These are phyloP conservation scores for Tetrahymena malaccensis DNA, from an alignment of 73 alveolate species.

Conservation along the genomic window DNA sequence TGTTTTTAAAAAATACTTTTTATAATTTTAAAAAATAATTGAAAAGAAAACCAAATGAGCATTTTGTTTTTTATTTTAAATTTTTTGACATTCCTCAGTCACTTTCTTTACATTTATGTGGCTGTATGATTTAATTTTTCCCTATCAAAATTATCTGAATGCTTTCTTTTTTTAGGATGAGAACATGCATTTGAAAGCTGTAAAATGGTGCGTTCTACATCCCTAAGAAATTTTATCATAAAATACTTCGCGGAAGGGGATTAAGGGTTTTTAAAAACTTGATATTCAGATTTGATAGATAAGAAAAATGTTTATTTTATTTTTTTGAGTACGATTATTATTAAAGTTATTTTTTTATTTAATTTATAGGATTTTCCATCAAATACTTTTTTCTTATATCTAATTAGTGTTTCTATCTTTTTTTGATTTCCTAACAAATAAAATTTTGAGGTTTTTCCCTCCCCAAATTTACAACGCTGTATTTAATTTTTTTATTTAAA, in stretches of 20 bases:
- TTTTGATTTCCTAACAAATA: too few species aligned
- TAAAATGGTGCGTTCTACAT: not conserved
- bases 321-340: too few species aligned
- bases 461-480: too few species aligned
- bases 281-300: not conserved
- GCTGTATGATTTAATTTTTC: not conserved
- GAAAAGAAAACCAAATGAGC: not conserved
- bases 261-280: not conserved
- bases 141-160: not conserved
- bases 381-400: not conserved
- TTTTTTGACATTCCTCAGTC: not conserved
- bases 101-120: not conserved
- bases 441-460: too few species aligned
- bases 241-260: not conserved
- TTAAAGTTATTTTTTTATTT: not conserved
- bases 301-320: too few species aligned
- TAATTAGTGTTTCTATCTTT: too few species aligned
- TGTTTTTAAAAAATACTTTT: not conserved
- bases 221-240: not conserved
- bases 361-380: too few species aligned
- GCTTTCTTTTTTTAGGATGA: not conserved
- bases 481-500: too few species aligned
- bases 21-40: not conserved
- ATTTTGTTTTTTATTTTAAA: not conserved
- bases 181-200: not conserved